Evolutionary conservation across 2,329 filamentous ascomycete genomes (phyloP).

Genomic region (Thielaviopsis ethacetica): DNA sequence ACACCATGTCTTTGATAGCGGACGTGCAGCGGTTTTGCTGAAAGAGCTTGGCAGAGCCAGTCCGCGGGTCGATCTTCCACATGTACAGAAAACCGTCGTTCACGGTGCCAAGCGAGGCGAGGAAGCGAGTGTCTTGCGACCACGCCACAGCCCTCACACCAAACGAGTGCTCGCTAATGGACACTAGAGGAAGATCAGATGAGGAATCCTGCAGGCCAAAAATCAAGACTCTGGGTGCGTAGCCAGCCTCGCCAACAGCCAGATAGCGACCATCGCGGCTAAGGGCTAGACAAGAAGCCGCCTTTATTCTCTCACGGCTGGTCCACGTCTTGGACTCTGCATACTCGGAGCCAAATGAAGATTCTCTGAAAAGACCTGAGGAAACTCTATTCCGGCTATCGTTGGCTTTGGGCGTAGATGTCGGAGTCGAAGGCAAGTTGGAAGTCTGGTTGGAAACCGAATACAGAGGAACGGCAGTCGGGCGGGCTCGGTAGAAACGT

Average conservation of each 20-base stretch:
- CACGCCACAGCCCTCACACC: conserved; percentile 82
- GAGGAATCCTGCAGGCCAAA: conserved; percentile 72
- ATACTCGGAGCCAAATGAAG: conserved; percentile 19
- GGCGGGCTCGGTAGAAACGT: conserved; percentile 79
- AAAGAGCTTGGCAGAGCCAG: conserved; percentile 62
- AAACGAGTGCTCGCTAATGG: conserved; percentile 76
- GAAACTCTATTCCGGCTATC: conserved; percentile 44
- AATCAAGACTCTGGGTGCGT: conserved; percentile 77
- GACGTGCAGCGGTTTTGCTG: conserved; percentile 86
- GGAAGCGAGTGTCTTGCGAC: conserved; percentile 68
- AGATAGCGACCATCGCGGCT: conserved; percentile 76
- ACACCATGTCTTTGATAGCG: conserved; percentile 69
- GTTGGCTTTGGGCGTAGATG: conserved; percentile 42
- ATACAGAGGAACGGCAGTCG: conserved; percentile 54
- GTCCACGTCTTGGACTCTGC: conserved; percentile 69
- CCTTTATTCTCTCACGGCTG: conserved; percentile 82
- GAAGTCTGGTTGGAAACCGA: conserved; percentile 35
- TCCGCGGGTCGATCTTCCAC: conserved; percentile 73
- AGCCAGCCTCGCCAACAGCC: conserved; percentile 89
- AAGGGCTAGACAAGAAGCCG: conserved; percentile 77
- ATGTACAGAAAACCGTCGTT: conserved; percentile 93
- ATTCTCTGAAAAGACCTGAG: conserved; percentile 23
- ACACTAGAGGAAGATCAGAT: conserved; percentile 66
- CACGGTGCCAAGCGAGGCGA: conserved; percentile 73
- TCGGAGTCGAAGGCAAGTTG: conserved; percentile 32